Conservation (phyloP, 2,329 filamentous ascomycete species). For the Aspergillus sp. region DNA sequence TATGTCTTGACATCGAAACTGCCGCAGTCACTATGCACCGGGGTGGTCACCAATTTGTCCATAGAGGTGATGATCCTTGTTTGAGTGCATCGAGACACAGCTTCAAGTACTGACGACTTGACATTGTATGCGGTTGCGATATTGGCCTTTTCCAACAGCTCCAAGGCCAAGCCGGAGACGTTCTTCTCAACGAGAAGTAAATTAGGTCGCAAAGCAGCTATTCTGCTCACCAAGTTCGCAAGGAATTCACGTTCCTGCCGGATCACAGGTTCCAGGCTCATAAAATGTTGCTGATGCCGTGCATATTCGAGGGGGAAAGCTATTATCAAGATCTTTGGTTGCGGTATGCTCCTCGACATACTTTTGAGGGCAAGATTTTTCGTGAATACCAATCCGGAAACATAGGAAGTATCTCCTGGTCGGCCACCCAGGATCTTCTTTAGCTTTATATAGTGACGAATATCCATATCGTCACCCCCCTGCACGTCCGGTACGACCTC, state of each 20-base stretch:
- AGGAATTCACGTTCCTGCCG: conserved; percentile 95
- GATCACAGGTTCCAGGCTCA: conserved; percentile 96
- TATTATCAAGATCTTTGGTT: conserved; percentile 86
- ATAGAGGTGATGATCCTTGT: conserved; percentile 92
- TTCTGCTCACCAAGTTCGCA: conserved; percentile 85
- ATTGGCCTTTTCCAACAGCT: conserved; percentile 82
- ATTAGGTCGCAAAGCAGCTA: conserved; percentile 80
- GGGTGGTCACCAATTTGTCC: conserved; percentile 81
- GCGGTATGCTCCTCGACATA: conserved; percentile 83
- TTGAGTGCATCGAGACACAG: conserved; percentile 87
- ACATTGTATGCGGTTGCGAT: conserved; percentile 97
- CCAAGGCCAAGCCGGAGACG: conserved; percentile 85
- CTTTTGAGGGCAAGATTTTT: conserved; percentile 96
- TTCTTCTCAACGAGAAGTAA: conserved; percentile 90
- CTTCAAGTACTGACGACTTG: conserved; percentile 92
- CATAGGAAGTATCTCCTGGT: conserved; percentile 90
- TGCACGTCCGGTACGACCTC: conserved; percentile 93
- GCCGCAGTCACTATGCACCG: conserved; percentile 74
- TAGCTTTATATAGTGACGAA: conserved; percentile 93
- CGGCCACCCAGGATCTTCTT: conserved; percentile 93
- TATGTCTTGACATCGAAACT: conserved; percentile 96
- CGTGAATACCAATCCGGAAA: conserved; percentile 94
- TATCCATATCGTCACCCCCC: conserved; percentile 91
- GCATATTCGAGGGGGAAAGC: conserved; percentile 97
- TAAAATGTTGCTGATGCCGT: conserved; percentile 89